Conservation (phyloP, 768 basidiomycete species). For the Mycena sanguinolenta region DNA sequence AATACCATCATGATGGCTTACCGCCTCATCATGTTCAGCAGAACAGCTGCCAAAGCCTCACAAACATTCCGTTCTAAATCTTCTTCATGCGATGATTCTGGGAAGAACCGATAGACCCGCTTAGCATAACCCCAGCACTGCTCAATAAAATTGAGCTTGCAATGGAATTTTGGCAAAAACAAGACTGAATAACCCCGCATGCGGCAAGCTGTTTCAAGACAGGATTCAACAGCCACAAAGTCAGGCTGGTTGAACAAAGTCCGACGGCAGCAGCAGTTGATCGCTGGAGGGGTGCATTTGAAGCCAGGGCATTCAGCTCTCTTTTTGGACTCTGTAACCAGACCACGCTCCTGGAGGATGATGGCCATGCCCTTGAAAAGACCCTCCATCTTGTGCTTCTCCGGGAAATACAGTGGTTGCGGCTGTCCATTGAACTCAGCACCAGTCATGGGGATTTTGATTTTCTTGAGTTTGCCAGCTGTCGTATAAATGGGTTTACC, state of each 20-base stretch:
- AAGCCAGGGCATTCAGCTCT: neutral
- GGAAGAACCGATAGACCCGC: neutral
- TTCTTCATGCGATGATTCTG: neutral
- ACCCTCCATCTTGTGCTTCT: too few species aligned
- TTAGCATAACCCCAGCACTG: neutral
- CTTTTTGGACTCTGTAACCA: too few species aligned
- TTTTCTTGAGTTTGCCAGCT: too few species aligned
- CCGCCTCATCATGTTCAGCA: too few species aligned
- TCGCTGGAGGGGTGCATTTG: neutral
- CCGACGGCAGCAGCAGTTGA: neutral
- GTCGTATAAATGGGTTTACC: too few species aligned
- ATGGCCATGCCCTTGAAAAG: too few species aligned
- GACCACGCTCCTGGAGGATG: too few species aligned
- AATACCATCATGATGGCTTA: neutral
- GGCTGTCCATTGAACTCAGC: too few species aligned
- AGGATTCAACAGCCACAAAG: neutral
- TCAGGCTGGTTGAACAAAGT: neutral
- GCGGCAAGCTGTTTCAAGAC: neutral
- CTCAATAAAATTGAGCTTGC: conserved; percentile 6
- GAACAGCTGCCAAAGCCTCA: too few species aligned
- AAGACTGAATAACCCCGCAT: neutral
- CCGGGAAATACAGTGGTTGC: too few species aligned
- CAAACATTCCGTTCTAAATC: too few species aligned
- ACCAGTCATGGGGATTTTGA: too few species aligned
- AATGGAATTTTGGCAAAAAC: neutral